Conservation (phyloP, 345 rosid species). For the Gossypium rotundifolium region DNA sequence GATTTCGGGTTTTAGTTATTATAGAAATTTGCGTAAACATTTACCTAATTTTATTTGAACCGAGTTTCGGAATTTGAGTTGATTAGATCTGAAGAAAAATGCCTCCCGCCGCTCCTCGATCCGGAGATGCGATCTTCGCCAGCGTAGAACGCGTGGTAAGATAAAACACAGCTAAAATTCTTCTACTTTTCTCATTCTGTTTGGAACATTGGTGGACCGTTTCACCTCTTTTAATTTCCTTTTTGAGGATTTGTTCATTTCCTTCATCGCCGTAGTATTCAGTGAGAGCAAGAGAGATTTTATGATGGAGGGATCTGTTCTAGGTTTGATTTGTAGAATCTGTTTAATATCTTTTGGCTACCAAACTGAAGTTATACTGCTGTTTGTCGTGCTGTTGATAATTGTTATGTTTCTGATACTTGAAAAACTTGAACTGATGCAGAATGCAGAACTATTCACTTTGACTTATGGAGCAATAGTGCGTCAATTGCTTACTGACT, state of each 20-base stretch:
- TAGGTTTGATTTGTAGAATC: background rate
- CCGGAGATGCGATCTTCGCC: constrained; percentile 93
- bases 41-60: background rate
- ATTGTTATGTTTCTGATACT: constrained; percentile 7
- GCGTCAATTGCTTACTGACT: constrained; percentile 83
- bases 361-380: background rate
- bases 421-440: constrained; percentile 14
- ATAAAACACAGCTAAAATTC: background rate
- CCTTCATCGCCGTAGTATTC: background rate
- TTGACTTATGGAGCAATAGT: constrained; percentile 88
- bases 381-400: constrained; percentile 1
- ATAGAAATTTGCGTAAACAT: background rate
- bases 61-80: background rate
- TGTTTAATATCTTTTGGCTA: background rate
- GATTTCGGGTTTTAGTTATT: background rate
- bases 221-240: background rate
- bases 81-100: constrained; percentile 23
- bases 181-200: background rate
- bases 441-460: constrained; percentile 93
- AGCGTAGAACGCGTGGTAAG: constrained; percentile 79
- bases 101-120: constrained; percentile 76
- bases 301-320: background rate
- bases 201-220: background rate
- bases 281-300: background rate
- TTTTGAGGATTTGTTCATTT: background rate